Base-by-base conservation (phyloP, 306 rosid genomes). In the Cucurbita ficifolia region DNA sequence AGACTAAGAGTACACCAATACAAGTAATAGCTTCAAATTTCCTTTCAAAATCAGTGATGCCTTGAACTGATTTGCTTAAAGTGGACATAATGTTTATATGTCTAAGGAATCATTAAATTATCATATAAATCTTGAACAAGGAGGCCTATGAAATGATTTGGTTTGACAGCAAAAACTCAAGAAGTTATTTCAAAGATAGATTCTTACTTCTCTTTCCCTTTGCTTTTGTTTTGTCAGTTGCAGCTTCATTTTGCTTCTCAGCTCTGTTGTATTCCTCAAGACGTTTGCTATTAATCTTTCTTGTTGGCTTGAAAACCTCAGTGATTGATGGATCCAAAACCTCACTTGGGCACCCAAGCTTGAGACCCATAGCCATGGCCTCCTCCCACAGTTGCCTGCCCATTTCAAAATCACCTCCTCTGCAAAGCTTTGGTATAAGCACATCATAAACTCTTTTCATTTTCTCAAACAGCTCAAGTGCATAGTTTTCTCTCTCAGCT, bases 361-460 rank as follows among this genome's bases (percentile, higher is more conserved):
- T 11, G n/a, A 89, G 72, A n/a, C 95, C 95, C 91, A 84, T 77
- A 11, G 56, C 17, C 16, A 43, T 33, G 53, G 96, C 98, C 73
- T 92, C 96, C 43, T 88, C 84, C 96, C 96, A 92, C 19, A 88
- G 92, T 75, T 88, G 84, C 75, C 79, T 86, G 21, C 95, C 98
- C 81, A 83, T 90, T 52, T 79, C 91, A 76, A 88, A 88, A 73
- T 79, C 84, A 58, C 98, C 96, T 78, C 86, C 92, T 70, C 80
- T 80, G 60, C 89, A 88, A 39, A 89, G 82, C 80, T 90, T 92
- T 51, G 95, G 90, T 69, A 92, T 92, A 54, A 92, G 88, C 65
- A 88, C 87, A 76, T 90, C 96, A 84, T 92, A 92, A 82, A 92
- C 86, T 72, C 70, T 81, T 80, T 90, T 92, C 98, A 88, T 92